Percentiles rank a stretch among this genome's conserved stretches.
These are phyloP conservation scores for Brassica balearica DNA, from an alignment of 441 rosid genomes.

Conservation along the genomic window DNA sequence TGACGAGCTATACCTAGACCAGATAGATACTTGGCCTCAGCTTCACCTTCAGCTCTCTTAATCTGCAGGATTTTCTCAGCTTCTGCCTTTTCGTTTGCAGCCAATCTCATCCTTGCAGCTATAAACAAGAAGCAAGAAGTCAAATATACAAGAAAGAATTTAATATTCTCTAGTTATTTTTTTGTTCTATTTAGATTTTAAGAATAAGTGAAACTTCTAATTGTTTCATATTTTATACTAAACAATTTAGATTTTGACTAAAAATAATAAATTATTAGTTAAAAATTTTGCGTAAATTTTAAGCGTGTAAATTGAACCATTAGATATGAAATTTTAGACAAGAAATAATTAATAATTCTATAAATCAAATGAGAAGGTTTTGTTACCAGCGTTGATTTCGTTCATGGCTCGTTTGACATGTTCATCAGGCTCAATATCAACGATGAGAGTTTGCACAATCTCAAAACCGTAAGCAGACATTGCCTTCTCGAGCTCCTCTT, in stretches of 20 bases:
- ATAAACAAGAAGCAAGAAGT: constrained; percentile 13
- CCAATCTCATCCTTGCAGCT: constrained; percentile 68
- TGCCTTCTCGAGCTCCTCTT: constrained; percentile 40
- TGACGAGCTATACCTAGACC: neutral
- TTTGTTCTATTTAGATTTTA: too few species aligned
- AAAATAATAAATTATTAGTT: too few species aligned
- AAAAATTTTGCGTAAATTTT: too few species aligned
- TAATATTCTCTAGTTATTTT: too few species aligned
- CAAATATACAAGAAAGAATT: neutral
- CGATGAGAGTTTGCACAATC: constrained; percentile 68
- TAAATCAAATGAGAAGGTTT: neutral
- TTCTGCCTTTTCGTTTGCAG: constrained; percentile 52
- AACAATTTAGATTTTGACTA: too few species aligned
- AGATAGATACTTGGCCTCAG: neutral
- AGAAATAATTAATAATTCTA: neutral
- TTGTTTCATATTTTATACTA: too few species aligned
- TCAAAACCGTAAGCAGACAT: constrained; percentile 72
- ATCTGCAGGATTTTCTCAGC: neutral
- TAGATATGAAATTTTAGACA: too few species aligned
- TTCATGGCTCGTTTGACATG: constrained; percentile 78
- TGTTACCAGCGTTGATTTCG: constrained; percentile 71
- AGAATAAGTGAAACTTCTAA: too few species aligned
- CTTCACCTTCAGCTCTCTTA: neutral
- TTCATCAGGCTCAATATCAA: constrained; percentile 68
- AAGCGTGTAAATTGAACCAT: too few species aligned